These are phyloP conservation scores for Jatropha multifida DNA, from an alignment of 441 rosid genomes.

Conservation along the genomic window DNA sequence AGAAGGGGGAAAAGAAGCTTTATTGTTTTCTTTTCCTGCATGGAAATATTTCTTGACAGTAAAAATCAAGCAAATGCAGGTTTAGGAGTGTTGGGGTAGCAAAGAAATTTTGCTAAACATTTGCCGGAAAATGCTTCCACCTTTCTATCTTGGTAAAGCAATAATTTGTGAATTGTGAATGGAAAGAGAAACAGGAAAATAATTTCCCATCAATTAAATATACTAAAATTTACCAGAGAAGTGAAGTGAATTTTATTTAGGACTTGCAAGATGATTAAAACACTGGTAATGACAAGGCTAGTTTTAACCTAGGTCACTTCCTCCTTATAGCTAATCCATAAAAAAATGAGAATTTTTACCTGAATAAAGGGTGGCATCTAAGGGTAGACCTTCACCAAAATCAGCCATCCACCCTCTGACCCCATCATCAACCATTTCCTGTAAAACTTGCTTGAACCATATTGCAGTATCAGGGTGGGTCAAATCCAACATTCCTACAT, in stretches of 20 bases:
- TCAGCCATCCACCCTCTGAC: conserved; percentile 86
- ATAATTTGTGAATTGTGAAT: not conserved
- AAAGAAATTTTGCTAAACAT: not conserved
- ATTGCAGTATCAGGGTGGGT: conserved; percentile 54
- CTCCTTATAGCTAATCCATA: not conserved
- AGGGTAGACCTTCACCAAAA: conserved; percentile 77
- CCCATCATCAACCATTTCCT: conserved; percentile 65
- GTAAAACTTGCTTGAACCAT: conserved; percentile 66
- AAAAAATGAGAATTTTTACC: conserved; percentile 34
- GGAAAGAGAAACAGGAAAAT: not conserved
- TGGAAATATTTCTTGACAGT: not conserved
- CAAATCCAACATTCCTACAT: conserved; percentile 75
- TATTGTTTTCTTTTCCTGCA: not conserved
- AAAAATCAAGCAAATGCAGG: not conserved
- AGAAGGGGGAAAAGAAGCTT: not conserved
- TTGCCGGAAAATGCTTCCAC: not conserved
- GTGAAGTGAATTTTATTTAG: not conserved
- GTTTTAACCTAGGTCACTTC: not conserved
- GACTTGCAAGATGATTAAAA: not conserved
- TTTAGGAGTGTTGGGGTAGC: not conserved
- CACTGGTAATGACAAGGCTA: not conserved
- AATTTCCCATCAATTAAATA: not conserved
- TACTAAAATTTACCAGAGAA: not conserved
- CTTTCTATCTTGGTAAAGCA: not conserved
- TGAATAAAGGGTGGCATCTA: conserved; percentile 61